These are phyloP conservation scores for Backusella mclennaniae DNA, from an alignment of 192 early-diverging fungal species.

Conservation along the genomic window DNA sequence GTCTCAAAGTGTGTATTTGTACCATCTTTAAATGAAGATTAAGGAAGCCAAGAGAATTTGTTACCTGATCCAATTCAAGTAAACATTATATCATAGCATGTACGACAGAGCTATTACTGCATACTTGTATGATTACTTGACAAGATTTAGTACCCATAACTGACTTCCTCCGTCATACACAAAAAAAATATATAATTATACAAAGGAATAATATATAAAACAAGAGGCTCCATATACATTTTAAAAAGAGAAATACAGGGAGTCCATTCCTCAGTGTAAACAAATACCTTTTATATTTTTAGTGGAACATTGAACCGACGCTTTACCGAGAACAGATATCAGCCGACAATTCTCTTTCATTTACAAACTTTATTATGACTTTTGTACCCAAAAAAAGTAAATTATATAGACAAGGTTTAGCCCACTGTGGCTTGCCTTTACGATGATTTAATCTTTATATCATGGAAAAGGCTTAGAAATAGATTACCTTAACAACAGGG, in stretches of 20 bases:
- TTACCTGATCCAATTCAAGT: not conserved
- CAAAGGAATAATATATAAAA: not conserved
- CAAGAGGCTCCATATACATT: not conserved
- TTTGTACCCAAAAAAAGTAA: too few species aligned
- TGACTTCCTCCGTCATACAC: not conserved
- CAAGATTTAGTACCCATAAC: not conserved
- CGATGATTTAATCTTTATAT: too few species aligned
- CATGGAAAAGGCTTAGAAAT: too few species aligned
- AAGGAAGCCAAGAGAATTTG: not conserved
- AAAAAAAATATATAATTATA: too few species aligned
- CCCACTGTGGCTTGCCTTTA: too few species aligned
- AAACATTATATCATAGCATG: not conserved
- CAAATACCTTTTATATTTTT: not conserved
- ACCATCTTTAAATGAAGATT: not conserved
- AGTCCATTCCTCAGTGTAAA: not conserved
- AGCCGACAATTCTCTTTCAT: not conserved
- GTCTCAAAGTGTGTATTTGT: not conserved
- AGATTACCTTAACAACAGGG: too few species aligned
- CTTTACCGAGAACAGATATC: not conserved
- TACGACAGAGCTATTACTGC: not conserved
- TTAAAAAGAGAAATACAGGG: not conserved
- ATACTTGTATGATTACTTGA: not conserved
- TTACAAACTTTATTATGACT: not conserved
- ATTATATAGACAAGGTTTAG: too few species aligned
- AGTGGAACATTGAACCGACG: not conserved